Evolutionary conservation across 768 basidiomycete genomes (phyloP).

Genomic region (Clitopilus passeckerianus): DNA sequence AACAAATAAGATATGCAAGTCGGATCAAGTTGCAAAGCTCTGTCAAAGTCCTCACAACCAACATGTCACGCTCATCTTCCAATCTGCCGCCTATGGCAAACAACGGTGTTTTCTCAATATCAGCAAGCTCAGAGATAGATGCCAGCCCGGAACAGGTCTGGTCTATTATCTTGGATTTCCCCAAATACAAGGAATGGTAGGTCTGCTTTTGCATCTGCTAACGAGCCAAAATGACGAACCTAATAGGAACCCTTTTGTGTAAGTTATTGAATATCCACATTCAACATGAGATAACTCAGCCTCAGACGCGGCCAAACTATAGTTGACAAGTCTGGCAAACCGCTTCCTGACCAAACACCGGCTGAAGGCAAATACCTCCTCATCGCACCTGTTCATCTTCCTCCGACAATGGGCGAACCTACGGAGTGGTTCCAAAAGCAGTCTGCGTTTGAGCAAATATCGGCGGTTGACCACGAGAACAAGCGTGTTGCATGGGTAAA

Average conservation of each 20-base stretch:
- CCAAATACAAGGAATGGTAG: conserved; percentile 59
- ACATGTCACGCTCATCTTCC: not conserved
- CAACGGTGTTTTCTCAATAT: conserved; percentile 41
- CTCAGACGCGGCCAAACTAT: conserved; percentile 45
- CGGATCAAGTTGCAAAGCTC: too few relatives aligned
- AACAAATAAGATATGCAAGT: too few relatives aligned
- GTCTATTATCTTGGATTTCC: conserved; percentile 56
- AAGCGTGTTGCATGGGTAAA: conserved; percentile 56
- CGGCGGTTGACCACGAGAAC: conserved; percentile 45
- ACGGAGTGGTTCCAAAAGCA: conserved; percentile 25
- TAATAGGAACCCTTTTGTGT: conserved; percentile 67
- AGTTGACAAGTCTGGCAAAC: conserved; percentile 32
- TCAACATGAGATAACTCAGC: not conserved
- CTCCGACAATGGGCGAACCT: conserved; percentile 50
- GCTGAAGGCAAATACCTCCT: conserved; percentile 40
- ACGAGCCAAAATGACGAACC: too few relatives aligned
- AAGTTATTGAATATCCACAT: conserved; percentile 14
- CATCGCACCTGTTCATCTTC: conserved; percentile 52
- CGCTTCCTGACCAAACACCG: conserved; percentile 43
- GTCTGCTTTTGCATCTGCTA: not conserved
- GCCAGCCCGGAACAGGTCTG: conserved; percentile 61
- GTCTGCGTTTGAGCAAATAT: conserved; percentile 40
- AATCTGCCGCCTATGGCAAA: conserved; percentile 33
- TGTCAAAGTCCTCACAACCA: not conserved
- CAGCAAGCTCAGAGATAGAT: conserved; percentile 48